A percentile compares a stretch with the other conserved stretches of the same genome.
These are phyloP conservation scores for Antitrichia curtipendula DNA, from an alignment of 225 moss, liverwort and hornwort species.

Conservation along the genomic window DNA sequence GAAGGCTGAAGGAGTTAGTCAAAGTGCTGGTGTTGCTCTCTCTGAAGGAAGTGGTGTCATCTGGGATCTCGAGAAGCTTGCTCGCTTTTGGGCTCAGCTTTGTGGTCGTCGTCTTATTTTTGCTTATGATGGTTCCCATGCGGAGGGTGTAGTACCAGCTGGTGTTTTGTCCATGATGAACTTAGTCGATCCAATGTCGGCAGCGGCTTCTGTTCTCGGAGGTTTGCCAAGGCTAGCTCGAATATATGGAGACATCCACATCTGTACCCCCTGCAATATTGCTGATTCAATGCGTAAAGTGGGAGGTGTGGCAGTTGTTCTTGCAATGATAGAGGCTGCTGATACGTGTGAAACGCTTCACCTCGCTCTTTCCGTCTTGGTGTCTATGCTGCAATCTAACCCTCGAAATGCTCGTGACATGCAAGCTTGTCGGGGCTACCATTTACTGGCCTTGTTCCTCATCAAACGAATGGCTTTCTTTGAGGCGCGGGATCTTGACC, in stretches of 20 bases:
- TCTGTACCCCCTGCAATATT: constrained; percentile 73
- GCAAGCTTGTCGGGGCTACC: constrained; percentile 81
- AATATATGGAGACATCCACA: constrained; percentile 65
- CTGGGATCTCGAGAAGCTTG: constrained; percentile 79
- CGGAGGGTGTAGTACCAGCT: constrained; percentile 36
- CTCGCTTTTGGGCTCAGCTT: constrained; percentile 73
- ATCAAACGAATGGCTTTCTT: constrained; percentile 70
- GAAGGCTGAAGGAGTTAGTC: constrained; percentile 44
- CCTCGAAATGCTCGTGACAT: constrained; percentile 80
- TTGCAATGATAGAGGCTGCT: constrained; percentile 78
- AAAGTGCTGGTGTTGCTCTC: constrained; percentile 23
- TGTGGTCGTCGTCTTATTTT: constrained; percentile 71
- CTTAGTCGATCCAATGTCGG: constrained; percentile 73
- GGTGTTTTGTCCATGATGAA: constrained; percentile 63
- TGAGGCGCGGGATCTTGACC: constrained; percentile 57
- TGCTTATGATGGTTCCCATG: constrained; percentile 80
- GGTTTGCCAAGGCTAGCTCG: constrained; percentile 73
- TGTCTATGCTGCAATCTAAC: constrained; percentile 60
- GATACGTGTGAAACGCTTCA: constrained; percentile 72
- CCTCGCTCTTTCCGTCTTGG: constrained; percentile 65
- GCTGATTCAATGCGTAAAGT: constrained; percentile 70
- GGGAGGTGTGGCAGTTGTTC: constrained; percentile 80
- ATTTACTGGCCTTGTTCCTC: constrained; percentile 72
- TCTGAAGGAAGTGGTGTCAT: constrained; percentile 69
- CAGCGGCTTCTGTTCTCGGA: constrained; percentile 80